Base-by-base conservation (phyloP, 805 yeast species). In the Wickerhamomyces ciferrii region DNA sequence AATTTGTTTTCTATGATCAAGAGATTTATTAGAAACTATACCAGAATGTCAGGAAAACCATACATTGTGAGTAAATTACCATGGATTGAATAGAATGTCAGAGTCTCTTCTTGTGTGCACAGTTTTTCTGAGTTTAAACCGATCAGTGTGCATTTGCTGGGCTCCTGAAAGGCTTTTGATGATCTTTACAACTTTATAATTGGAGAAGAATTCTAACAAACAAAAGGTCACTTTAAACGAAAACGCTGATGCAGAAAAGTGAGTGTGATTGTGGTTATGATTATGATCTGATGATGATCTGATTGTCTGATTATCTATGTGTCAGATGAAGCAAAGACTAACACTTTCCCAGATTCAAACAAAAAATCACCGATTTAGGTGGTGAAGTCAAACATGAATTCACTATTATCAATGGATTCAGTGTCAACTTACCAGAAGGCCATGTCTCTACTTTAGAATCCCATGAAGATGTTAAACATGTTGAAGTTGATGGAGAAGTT, bases 401-500 rank as follows among this genome's bases (percentile, higher is more conserved):
- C 62, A 65, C 72, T 44, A 68, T 84, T 60, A 81, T 84, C 67
- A 84, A 83, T 66, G 90, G 88, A 0, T 82, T 78, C 56, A 32
- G 31, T 43, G 73, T 77, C 48, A 77, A 78, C 55, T 63, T 84
- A 50, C 89, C 90, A 39, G 63, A 70, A 5, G 48, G 72, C 51
- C 83, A 78, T 53, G 69, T 76, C 32, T 60, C 64, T 20, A 53
- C 77, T n/a, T 61, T 84, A 54, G 62, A 69, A 52, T 57, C 62
- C 38, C 73, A 78, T 57, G 76, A 75, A 25, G 74, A 71, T 42
- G 82, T 84, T 53, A 75, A 77, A 42, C 65, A 72, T 37, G 69
- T 83, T 52, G 91, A 84, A 63, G 88, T 80, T 60, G 91, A 84
- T 61, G 68, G 75, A 58, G 85, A 79, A 58, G 88, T 84, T 38